Base-by-base conservation (phyloP, 345 rosid genomes). In the Viola odorata region DNA sequence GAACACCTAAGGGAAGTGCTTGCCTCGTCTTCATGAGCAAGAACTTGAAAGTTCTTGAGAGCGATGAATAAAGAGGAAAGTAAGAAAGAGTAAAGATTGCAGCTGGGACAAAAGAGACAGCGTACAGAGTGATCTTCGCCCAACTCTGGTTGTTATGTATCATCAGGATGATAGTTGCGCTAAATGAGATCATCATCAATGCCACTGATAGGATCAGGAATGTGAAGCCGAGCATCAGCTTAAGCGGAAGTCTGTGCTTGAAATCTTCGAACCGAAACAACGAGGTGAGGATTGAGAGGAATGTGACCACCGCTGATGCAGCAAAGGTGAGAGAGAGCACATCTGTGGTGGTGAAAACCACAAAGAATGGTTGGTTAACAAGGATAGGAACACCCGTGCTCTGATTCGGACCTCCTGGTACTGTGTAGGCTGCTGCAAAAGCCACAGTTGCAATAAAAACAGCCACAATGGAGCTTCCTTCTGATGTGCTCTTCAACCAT, bases 361-460 rank as follows among this genome's bases (percentile, higher is more conserved):
- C 37, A 80, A 80, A 40, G 65, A 63, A 42, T 0, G 37, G 59
- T 3, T 57, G 0, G 36, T 47, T 6, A 23, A 59, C 63, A 12
- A 73, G 32, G 3, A 66, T 15, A 12, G 79, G 81, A 12, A 14
- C 16, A 40, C 83, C 83, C 0, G 49, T 41, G 12, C 62, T 45
- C 37, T 40, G 14, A 17, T 79, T 58, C 12, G 53, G 23, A 42
- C 80, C 78, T 3, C 76, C 78, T 0, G 91, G 91, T 52, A 71
- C 73, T 0, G 85, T 80, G 61, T 81, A 83, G 11, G 76, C 86
- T 3, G 77, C 84, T 8, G 91, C 69, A 39, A 85, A 81, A 80
- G 84, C 80, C 60, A 83, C 82, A 41, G 91, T 81, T 3, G 80
- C 76, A 23, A 81, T 79, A 9, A 85, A 69, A 64, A 87, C 84